phyloP scores from a whole-genome alignment of 225 moss, liverwort and hornwort genomes.

The Ulota crispa region DNA sequence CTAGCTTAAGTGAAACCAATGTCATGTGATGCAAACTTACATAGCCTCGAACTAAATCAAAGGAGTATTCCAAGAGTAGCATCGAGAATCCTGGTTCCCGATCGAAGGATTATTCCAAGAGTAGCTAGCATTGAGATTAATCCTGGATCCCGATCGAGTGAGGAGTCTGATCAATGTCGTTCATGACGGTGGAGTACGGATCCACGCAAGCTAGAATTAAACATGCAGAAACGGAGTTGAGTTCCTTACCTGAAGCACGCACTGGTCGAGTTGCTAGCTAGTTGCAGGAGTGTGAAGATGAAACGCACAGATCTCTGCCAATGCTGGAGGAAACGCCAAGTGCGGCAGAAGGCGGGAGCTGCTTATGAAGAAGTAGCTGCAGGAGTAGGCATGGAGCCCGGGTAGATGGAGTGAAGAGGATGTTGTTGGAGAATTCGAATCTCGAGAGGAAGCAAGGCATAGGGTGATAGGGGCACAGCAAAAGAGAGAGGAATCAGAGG shows the following conservation, averaged over 20 bases:
- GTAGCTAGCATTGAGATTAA: too few relatives aligned
- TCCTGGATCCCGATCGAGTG: too few relatives aligned
- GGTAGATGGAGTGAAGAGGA: background rate
- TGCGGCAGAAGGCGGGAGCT: background rate
- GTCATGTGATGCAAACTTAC: too few relatives aligned
- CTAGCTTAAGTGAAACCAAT: too few relatives aligned
- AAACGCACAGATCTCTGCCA: background rate
- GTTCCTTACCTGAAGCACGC: background rate
- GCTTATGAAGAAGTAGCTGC: background rate
- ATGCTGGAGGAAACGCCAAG: background rate
- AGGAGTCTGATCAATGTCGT: background rate
- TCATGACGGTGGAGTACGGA: too few relatives aligned
- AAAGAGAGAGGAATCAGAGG: background rate
- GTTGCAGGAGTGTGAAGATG: background rate
- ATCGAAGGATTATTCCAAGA: too few relatives aligned
- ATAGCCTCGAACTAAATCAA: too few relatives aligned
- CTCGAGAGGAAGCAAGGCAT: background rate
- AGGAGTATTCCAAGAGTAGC: too few relatives aligned
- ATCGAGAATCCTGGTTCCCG: too few relatives aligned
- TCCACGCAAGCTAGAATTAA: background rate
- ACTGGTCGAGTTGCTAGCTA: background rate
- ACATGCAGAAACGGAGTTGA: background rate
- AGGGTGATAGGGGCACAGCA: slow-evolving; percentile 1
- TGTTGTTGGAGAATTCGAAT: background rate
- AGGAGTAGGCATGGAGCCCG: background rate